Evolutionary conservation across 495 filamentous ascomycete species (phyloP), one percentile per base, ranked within the genome.

Genomic region (Annulohypoxylon moriforme): DNA sequence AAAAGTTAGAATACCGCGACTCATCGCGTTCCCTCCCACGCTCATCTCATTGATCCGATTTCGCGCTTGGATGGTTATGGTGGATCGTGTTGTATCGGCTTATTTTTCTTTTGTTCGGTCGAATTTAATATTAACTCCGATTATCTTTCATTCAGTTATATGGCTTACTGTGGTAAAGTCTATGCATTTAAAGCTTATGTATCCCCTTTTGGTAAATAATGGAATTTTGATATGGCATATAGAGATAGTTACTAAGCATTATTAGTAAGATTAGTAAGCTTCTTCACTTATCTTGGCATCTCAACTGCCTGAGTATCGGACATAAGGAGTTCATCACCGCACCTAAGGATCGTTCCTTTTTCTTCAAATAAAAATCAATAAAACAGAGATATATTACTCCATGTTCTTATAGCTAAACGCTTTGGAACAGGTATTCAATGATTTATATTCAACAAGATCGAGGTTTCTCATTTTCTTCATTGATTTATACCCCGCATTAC

Each of bases 1-100:
- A 22, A 42, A 59, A 34, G 10, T 29, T 50, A 42, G 20, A 40
- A 13, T 49, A 27, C 6, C 16, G n/a, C 16, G 10, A 10, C 59
- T 14, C 36, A 2, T 40, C 36, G 36, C 13, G 11, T 4, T 40
- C 10, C n/a, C 13, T 50, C 10, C 22, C 20, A 44, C 55, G 60
- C 55, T 71, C 20, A 65, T 71, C 61, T 61, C 56, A 71, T 71
- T 61, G 44, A 65, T 64, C 61, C 50, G 58, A 60, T 36, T 52
- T 44, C 29, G 20, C 57, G 64, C 25, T 60, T 24, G 55, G 14
- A 13, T 6, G 33, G 27, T 38, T 8, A 13, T 6, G 33, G 27
- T 38, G 31, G 33, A n/a, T 40, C 5, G 20, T 25, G 59, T 49
- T 29, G 38, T 40, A 38, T 53, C 33, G 44, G 60, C 13, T 14